A percentile compares a stretch with the other conserved stretches of the same genome.
phyloP scores from a whole-genome alignment of 225 moss, liverwort and hornwort species.

The Lunularia cruciata region DNA sequence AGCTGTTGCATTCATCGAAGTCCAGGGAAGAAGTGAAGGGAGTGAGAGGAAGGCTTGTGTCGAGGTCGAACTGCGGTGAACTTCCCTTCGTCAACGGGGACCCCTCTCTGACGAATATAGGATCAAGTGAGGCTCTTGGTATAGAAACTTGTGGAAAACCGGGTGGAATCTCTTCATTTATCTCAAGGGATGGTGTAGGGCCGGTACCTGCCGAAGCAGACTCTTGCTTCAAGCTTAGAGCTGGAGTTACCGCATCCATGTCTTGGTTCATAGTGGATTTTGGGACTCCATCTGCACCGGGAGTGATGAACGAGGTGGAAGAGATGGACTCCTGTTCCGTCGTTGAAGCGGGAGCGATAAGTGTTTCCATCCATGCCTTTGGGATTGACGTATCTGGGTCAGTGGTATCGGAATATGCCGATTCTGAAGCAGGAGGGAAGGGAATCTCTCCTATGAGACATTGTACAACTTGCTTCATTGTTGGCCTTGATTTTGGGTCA shows the following conservation, averaged over 20 bases:
- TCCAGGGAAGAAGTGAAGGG: neutral
- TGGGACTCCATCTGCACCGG: neutral
- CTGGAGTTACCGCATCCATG: neutral
- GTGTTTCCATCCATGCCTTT: no score
- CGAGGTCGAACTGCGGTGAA: neutral
- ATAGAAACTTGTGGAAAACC: neutral
- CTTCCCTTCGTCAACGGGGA: neutral
- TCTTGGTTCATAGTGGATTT: neutral
- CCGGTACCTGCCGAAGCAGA: neutral
- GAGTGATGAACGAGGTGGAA: neutral
- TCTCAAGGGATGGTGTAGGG: conserved; percentile 1
- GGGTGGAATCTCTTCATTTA: neutral
- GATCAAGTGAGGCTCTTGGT: neutral
- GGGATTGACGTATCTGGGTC: neutral
- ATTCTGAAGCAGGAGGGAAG: conserved; percentile 34
- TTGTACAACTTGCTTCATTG: conserved; percentile 69
- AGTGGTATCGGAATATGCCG: neutral
- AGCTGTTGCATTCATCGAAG: neutral
- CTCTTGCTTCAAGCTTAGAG: conserved; percentile 3
- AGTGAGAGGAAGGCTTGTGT: conserved; percentile 4
- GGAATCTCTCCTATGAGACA: conserved; percentile 62
- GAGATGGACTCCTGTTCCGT: neutral
- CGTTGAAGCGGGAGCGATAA: neutral
- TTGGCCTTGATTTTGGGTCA: conserved; percentile 59
- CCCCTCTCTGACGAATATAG: neutral